Percentiles rank a stretch among this genome's conserved stretches.
Evolutionary conservation across 1,139 yeast genomes (phyloP).

Genomic region (Debaryomycetaceae sp.): DNA sequence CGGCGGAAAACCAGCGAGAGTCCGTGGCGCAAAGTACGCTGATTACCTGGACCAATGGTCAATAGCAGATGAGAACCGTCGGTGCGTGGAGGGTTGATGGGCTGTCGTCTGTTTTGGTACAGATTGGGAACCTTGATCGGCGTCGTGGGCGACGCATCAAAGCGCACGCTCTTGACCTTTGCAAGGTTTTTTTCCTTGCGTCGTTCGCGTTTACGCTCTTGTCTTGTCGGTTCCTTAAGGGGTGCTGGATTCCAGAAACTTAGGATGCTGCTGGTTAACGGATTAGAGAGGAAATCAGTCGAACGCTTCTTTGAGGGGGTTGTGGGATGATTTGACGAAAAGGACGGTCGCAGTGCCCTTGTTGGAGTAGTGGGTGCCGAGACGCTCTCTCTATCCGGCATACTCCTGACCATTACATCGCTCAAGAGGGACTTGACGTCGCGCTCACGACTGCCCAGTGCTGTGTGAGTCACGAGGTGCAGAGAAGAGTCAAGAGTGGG

Average conservation of each 20-base stretch:
- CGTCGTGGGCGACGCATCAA: slow-evolving; percentile 1
- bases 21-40: slow-evolving; percentile 32
- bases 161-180: neutral
- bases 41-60: slow-evolving; percentile 38
- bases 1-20: slow-evolving; percentile 26
- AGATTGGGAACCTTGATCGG: slow-evolving; percentile 8
- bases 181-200: neutral
- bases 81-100: slow-evolving; percentile 11
- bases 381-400: neutral
- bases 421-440: slow-evolving; percentile 9
- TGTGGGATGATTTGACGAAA: slow-evolving; percentile 10
- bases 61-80: slow-evolving; percentile 34
- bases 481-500: slow-evolving; percentile 3
- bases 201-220: no score
- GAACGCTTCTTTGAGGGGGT: slow-evolving; percentile 7
- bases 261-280: slow-evolving; percentile 1
- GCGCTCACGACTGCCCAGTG: no score
- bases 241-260: neutral
- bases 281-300: slow-evolving; percentile 1
- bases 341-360: no score
- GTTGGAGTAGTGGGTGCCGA: slow-evolving; percentile 5
- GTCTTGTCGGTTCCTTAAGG: no score
- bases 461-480: slow-evolving; percentile 3
- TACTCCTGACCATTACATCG: slow-evolving; percentile 10
- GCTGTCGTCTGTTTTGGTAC: slow-evolving; percentile 16